These are phyloP conservation scores for Claviceps sp. DNA, from an alignment of 2,329 filamentous ascomycete species.

Conservation along the genomic window DNA sequence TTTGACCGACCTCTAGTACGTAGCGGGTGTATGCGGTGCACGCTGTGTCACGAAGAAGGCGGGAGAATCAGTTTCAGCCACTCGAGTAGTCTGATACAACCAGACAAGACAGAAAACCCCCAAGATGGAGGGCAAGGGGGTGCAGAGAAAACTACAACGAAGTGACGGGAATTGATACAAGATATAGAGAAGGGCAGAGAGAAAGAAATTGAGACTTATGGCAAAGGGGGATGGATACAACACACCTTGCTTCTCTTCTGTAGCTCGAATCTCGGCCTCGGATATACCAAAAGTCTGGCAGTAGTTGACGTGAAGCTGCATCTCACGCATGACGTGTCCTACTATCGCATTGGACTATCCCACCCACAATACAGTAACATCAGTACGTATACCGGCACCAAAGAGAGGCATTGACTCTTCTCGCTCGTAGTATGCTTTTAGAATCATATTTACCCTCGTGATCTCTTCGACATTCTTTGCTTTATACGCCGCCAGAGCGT, in stretches of 20 bases:
- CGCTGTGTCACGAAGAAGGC: constrained; percentile 25
- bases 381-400: neutral
- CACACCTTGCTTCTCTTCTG: constrained; percentile 57
- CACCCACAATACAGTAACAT: too few species aligned
- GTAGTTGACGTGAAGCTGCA: constrained; percentile 68
- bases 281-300: constrained; percentile 71
- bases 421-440: neutral
- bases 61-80: neutral
- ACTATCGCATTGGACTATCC: constrained; percentile 43
- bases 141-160: neutral
- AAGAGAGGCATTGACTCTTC: neutral
- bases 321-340: constrained; percentile 64
- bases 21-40: constrained; percentile 76
- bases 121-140: neutral
- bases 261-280: constrained; percentile 55
- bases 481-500: constrained; percentile 78
- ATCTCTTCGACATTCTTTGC: constrained; percentile 62
- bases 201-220: neutral
- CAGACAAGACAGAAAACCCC: neutral
- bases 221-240: neutral
- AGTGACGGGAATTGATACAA: too few species aligned
- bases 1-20: constrained; percentile 77
- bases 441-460: constrained; percentile 32
- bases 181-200: neutral
- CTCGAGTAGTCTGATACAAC: neutral